Percentiles rank a stretch among this genome's conserved stretches.
Conservation (phyloP, 441 rosid genomes). For the Oxalis stricta region DNA sequence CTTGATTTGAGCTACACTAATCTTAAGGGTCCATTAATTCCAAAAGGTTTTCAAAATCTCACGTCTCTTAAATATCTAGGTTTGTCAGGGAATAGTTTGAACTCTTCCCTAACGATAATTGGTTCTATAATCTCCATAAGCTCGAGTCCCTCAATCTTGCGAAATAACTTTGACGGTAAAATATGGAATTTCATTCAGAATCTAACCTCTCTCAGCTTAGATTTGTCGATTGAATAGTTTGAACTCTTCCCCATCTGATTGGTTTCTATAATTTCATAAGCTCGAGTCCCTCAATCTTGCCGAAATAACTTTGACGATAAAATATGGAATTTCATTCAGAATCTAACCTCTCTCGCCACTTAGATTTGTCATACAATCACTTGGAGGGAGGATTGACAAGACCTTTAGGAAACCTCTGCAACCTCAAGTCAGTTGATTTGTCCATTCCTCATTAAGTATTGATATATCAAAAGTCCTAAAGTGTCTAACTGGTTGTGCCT, state of each 20-base stretch:
- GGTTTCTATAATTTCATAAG: no score
- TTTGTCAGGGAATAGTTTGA: not conserved
- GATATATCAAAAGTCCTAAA: no score
- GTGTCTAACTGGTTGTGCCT: no score
- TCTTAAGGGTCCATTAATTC: conserved; percentile 1
- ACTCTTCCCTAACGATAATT: not conserved
- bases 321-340: conserved; percentile 1
- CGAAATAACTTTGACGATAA: conserved; percentile 8
- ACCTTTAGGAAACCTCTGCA: no score
- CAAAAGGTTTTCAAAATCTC: not conserved
- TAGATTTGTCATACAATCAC: no score
- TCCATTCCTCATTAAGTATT: no score
- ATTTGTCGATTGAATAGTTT: no score
- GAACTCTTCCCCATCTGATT: not conserved
- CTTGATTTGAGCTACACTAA: not conserved
- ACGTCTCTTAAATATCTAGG: not conserved
- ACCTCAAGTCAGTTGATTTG: no score
- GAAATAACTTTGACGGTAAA: conserved; percentile 8
- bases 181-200: conserved; percentile 3
- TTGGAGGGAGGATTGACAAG: no score
- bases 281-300: conserved; percentile 4
- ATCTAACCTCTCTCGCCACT: not conserved
- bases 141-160: conserved; percentile 4
- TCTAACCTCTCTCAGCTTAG: not conserved
- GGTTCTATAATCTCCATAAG: no score